phyloP scores from a whole-genome alignment of 768 basidiomycete genomes.

The Lentinula raphanica region DNA sequence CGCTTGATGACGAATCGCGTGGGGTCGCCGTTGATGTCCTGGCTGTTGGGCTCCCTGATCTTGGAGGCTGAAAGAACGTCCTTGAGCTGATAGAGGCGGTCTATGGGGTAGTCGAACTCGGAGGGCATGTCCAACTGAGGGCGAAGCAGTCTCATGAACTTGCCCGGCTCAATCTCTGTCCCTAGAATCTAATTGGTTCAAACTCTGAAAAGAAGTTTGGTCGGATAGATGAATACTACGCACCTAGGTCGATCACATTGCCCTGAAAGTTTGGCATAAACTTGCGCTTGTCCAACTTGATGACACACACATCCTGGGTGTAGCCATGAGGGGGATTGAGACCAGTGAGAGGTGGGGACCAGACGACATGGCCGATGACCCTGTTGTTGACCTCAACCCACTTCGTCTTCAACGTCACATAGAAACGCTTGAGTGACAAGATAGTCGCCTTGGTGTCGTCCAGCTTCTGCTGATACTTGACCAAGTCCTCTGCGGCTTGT shows the following conservation, averaged over 20 bases:
- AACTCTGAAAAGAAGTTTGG: conserved; percentile 14
- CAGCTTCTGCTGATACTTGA: conserved; percentile 15
- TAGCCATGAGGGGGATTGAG: conserved; percentile 21
- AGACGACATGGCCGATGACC: conserved; percentile 33
- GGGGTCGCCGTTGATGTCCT: conserved; percentile 17
- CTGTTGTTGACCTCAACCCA: conserved; percentile 27
- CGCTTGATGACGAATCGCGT: conserved; percentile 30
- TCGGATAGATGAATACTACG: conserved; percentile 20
- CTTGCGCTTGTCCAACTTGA: conserved; percentile 29
- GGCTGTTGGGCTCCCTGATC: conserved; percentile 25
- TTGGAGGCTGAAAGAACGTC: conserved; percentile 25
- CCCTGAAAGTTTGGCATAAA: conserved; percentile 23
- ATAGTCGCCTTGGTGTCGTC: conserved; percentile 17
- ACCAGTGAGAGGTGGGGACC: conserved; percentile 30
- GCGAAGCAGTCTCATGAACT: conserved; percentile 18
- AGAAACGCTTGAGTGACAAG: conserved; percentile 28
- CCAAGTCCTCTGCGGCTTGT: conserved; percentile 12
- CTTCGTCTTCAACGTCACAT: conserved; percentile 23
- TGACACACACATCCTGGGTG: conserved; percentile 28
- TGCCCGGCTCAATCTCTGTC: conserved; percentile 17
- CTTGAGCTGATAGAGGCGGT: conserved; percentile 25
- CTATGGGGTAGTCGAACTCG: conserved; percentile 26
- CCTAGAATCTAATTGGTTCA: conserved; percentile 22
- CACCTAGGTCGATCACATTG: conserved; percentile 33
- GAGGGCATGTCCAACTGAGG: conserved; percentile 9